These are phyloP conservation scores for Fragaria ananassa DNA, from an alignment of 306 rosid species.

Conservation along the genomic window DNA sequence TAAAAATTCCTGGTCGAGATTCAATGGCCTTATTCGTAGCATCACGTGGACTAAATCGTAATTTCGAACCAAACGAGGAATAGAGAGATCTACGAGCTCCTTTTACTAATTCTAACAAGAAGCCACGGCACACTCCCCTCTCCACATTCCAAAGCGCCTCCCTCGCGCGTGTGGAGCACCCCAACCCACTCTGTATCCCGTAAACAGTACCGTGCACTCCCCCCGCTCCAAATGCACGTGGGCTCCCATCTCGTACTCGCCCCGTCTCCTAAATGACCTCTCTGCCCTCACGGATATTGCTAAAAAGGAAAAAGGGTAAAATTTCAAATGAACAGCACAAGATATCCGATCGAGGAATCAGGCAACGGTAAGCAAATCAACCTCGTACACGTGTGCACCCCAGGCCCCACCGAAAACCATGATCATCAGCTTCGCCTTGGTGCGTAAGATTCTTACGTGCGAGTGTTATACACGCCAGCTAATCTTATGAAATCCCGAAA, in stretches of 20 bases:
- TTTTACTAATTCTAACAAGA: not conserved
- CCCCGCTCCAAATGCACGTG: constrained; percentile 14
- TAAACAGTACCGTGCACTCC: not conserved
- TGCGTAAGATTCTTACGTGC: constrained; percentile 28
- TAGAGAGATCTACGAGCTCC: not conserved
- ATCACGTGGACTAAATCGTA: not conserved
- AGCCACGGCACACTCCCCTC: not conserved
- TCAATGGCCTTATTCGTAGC: not conserved
- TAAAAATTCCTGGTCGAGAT: not conserved
- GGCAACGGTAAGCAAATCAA: not conserved
- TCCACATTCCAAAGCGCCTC: not conserved
- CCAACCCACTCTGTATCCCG: not conserved
- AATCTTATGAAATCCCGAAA: not conserved
- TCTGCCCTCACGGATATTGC: not conserved
- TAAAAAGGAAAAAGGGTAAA: not conserved
- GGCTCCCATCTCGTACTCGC: not conserved
- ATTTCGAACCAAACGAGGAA: not conserved
- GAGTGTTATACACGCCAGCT: constrained; percentile 20
- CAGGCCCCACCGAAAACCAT: not conserved
- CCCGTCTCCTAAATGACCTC: not conserved
- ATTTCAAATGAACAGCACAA: not conserved
- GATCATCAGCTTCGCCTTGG: not conserved
- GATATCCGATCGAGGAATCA: not conserved
- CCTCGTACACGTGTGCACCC: not conserved
- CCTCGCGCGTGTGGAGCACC: not conserved